Evolutionary conservation across 805 yeast species (phyloP).

Genomic region (Kluyveromyces nonfermentans): DNA sequence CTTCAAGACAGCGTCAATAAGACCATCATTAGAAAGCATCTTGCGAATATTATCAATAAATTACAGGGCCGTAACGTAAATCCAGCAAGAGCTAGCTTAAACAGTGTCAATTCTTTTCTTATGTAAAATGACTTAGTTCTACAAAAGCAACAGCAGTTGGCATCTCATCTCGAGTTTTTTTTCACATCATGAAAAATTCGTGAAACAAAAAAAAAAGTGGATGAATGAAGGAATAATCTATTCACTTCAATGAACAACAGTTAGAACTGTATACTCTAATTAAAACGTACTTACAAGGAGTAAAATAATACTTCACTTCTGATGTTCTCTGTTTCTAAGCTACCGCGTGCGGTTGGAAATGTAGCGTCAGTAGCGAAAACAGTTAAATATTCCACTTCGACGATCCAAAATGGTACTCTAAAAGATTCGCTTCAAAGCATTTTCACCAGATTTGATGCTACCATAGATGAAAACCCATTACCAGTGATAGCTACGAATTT

Average conservation of each 20-base stretch:
- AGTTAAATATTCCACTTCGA: neutral
- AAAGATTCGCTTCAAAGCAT: neutral
- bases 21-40: slow-evolving; percentile 44
- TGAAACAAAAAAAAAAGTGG: neutral
- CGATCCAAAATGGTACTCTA: neutral
- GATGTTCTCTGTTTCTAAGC: neutral
- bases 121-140: slow-evolving; percentile 31
- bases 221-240: no score
- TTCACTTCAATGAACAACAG: neutral
- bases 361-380: neutral
- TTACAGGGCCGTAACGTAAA: slow-evolving; percentile 41
- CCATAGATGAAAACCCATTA: neutral
- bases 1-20: slow-evolving; percentile 31
- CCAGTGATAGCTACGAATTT: neutral
- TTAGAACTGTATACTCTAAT: neutral
- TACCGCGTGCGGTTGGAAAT: neutral
- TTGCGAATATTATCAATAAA: slow-evolving; percentile 39
- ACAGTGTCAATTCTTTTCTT: slow-evolving; percentile 52
- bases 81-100: slow-evolving; percentile 72
- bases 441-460: neutral
- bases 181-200: neutral
- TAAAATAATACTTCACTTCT: neutral
- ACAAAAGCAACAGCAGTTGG: neutral
- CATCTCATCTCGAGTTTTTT: neutral
- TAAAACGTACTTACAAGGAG: neutral